Percentiles rank a stretch among this genome's conserved stretches.
These are phyloP conservation scores for Sanghuangporus sanghuang DNA, from an alignment of 1,284 basidiomycete genomes.

Conservation along the genomic window DNA sequence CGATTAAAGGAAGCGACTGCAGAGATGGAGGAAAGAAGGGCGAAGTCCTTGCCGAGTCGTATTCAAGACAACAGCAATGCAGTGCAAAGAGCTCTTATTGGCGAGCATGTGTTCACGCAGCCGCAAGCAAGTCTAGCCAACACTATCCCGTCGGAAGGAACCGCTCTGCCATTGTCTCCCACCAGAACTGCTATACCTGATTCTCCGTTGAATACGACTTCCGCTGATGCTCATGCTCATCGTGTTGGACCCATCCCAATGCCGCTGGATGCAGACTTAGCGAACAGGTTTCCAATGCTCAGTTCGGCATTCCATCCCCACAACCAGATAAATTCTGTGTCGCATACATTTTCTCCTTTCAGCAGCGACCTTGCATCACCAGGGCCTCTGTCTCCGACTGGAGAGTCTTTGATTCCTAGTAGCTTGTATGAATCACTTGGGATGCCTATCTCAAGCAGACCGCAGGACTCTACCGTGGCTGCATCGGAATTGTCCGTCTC, in stretches of 20 bases:
- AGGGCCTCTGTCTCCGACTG: slow-evolving; percentile 39
- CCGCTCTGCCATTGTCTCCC: slow-evolving; percentile 4
- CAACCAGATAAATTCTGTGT: not conserved
- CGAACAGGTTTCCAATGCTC: slow-evolving; percentile 6
- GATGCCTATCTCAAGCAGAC: not conserved
- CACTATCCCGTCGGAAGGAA: not conserved
- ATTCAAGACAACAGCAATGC: not conserved
- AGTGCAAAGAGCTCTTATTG: slow-evolving; percentile 16
- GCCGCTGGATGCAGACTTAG: slow-evolving; percentile 2
- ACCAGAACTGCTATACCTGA: not conserved
- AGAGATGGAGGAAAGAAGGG: slow-evolving; percentile 40
- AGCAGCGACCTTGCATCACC: slow-evolving; percentile 26
- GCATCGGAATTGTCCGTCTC: slow-evolving; percentile 31
- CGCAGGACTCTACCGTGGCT: slow-evolving; percentile 18
- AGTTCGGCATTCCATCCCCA: slow-evolving; percentile 4
- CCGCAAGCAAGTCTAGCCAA: not conserved
- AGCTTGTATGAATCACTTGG: slow-evolving; percentile 57
- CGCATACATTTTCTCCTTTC: slow-evolving; percentile 14
- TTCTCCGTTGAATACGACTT: not conserved
- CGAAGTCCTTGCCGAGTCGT: slow-evolving; percentile 28
- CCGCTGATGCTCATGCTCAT: slow-evolving; percentile 14
- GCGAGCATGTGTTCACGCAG: not conserved
- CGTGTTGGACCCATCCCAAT: slow-evolving; percentile 14
- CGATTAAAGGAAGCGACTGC: slow-evolving; percentile 45
- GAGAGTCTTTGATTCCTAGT: slow-evolving; percentile 51